A percentile compares a stretch with the other conserved stretches of the same genome.
Evolutionary conservation across 225 moss, liverwort and hornwort species (phyloP).

Genomic region (Antitrichia curtipendula): DNA sequence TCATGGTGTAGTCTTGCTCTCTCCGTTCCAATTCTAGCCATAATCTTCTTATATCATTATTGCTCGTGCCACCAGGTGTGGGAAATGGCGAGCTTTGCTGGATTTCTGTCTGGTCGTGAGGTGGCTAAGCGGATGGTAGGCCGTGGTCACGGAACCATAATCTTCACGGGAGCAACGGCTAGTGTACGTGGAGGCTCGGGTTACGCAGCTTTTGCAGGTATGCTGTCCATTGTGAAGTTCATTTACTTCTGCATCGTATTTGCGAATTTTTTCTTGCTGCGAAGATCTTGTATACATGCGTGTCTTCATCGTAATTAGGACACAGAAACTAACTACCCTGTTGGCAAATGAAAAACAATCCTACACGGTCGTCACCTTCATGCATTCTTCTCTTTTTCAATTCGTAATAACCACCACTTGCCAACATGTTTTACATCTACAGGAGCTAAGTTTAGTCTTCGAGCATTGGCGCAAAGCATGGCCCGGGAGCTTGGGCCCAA

Average conservation of each 20-base stretch:
- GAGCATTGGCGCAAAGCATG: slow-evolving; percentile 32
- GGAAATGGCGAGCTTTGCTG: slow-evolving; percentile 74
- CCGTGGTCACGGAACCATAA: slow-evolving; percentile 46
- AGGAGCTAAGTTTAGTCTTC: slow-evolving; percentile 26
- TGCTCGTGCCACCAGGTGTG: slow-evolving; percentile 31
- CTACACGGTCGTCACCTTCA: not conserved
- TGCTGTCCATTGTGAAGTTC: not conserved
- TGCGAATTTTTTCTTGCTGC: not conserved
- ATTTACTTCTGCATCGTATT: not conserved
- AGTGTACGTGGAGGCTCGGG: slow-evolving; percentile 58
- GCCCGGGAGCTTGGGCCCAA: slow-evolving; percentile 25
- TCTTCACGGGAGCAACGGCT: slow-evolving; percentile 79
- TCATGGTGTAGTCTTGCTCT: not conserved
- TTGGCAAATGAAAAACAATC: not conserved
- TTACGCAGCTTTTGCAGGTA: slow-evolving; percentile 57
- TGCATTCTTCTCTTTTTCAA: not conserved
- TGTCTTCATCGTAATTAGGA: not conserved
- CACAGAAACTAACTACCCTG: not conserved
- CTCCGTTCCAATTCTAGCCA: not conserved
- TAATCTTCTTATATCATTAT: not conserved
- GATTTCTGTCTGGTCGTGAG: slow-evolving; percentile 58
- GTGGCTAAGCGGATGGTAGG: slow-evolving; percentile 56
- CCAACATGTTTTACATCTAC: not conserved
- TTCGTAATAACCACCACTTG: not conserved
- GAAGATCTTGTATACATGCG: too few relatives aligned